Conservation (phyloP, 2,329 filamentous ascomycete species). For the Exophiala sp. region DNA sequence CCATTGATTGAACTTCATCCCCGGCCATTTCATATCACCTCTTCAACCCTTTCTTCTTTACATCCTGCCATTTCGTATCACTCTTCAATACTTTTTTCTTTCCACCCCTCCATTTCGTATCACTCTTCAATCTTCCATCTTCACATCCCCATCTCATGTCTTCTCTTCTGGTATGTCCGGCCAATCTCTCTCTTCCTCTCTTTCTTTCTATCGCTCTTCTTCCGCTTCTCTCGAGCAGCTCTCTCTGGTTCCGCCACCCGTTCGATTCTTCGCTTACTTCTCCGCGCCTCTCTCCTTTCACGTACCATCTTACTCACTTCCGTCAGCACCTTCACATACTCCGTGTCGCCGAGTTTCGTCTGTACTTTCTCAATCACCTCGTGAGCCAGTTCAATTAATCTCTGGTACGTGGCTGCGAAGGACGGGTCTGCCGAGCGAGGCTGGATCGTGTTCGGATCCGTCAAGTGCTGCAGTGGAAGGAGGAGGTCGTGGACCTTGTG, state of each 20-base stretch:
- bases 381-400: conserved; percentile 63
- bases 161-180: conserved; percentile 52
- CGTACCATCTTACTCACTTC: conserved; percentile 68
- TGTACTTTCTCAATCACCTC: conserved; percentile 78
- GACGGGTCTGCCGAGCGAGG: conserved; percentile 60
- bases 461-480: conserved; percentile 71
- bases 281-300: conserved; percentile 64
- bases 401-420: conserved; percentile 64
- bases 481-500: conserved; percentile 61
- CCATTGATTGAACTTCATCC: too few relatives aligned
- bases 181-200: conserved; percentile 74
- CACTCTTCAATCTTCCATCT: neutral
- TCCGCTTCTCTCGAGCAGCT: conserved; percentile 70
- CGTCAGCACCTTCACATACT: conserved; percentile 68
- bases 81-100: too few relatives aligned
- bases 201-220: conserved; percentile 78
- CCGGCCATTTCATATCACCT: too few relatives aligned
- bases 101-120: neutral
- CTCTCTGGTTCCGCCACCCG: conserved; percentile 76
- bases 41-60: too few relatives aligned
- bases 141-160: conserved; percentile 41
- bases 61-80: too few relatives aligned
- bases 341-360: conserved; percentile 72
- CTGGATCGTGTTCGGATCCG: conserved; percentile 51
- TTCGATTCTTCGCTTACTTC: conserved; percentile 82